Evolutionary conservation across 2,329 filamentous ascomycete species (phyloP).

Genomic region (Aureobasidium sp.): DNA sequence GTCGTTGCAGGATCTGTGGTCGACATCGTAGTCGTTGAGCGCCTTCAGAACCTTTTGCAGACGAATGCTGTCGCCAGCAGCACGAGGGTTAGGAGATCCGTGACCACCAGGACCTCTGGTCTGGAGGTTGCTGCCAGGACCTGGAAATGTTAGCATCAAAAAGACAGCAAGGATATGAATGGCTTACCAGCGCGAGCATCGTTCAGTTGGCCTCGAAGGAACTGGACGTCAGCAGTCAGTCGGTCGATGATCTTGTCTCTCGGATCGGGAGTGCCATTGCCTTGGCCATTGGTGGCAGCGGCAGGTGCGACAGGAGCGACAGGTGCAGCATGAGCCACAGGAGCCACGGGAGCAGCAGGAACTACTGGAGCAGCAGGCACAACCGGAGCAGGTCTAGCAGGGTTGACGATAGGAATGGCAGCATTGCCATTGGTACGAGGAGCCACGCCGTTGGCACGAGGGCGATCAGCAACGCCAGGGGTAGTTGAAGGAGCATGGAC

Average conservation of each 20-base stretch:
- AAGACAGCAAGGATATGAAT: neutral
- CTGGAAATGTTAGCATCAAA: neutral
- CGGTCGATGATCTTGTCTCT: neutral
- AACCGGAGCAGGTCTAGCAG: neutral
- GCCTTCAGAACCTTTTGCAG: neutral
- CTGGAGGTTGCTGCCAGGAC: too few relatives aligned
- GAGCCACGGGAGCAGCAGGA: too few relatives aligned
- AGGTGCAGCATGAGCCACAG: too few relatives aligned
- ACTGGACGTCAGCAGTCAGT: neutral
- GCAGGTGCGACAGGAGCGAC: too few relatives aligned
- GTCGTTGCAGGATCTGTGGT: neutral
- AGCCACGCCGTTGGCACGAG: neutral
- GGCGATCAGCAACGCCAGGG: neutral
- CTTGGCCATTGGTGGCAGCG: neutral
- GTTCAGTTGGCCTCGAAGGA: neutral
- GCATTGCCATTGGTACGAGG: neutral
- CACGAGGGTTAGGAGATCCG: neutral
- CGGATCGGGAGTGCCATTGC: neutral
- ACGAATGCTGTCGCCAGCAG: neutral
- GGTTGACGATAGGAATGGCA: neutral
- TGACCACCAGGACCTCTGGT: neutral
- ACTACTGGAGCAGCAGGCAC: neutral
- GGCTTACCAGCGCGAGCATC: neutral
- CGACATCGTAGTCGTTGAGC: neutral
- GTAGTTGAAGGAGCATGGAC: neutral